Base-by-base conservation (phyloP, 2,329 filamentous ascomycete species). In the Aspergillus chevalieri region DNA sequence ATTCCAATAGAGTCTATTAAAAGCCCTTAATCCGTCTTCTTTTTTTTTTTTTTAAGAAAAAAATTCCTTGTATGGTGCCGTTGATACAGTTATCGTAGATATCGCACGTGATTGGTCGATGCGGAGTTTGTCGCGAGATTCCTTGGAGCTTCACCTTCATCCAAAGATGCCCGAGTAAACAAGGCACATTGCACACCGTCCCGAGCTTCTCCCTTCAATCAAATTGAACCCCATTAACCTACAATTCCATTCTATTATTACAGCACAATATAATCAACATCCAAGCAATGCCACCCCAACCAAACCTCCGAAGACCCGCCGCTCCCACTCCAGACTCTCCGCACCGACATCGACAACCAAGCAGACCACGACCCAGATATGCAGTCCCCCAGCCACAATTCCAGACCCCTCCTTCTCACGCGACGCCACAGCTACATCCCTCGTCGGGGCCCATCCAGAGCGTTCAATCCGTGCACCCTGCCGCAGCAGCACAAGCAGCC, bases 401-500 rank as follows among this genome's bases (percentile, higher is more conserved):
- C 46, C 63, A 65, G 15, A 68, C 65, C 8, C 65, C 65, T 8
- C 64, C 65, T 1, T 54, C 64, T 8, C 59, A 60, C 26, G 57
- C 55, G 14, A 62, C 60, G 12, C 65, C 61, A 8, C 61, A 61
- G 22, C 53, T 57, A 8, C 57, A 54, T 42, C 59, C 59, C 3
- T 64, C 65, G 9, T 62, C 64, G 42, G 62, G 45, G n/a, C 59
- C 48, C 17, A 60, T 60, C 8, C 53, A 56, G 15, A 54, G 55
- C 9, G 45, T 58, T 24, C 60, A 59, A 7, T 54, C 62, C 1
- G 53, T 48, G 7, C 52, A 65, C 6, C 47, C 54, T 15, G 50
- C 54, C 21, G 49, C 57, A 3, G 50, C 51, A 8, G 56, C 61
- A 43, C 57, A 58, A 42, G 59, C 56, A 22, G 59, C 59, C 6